Conservation (phyloP, 306 rosid species). For the Quercus variabilis region DNA sequence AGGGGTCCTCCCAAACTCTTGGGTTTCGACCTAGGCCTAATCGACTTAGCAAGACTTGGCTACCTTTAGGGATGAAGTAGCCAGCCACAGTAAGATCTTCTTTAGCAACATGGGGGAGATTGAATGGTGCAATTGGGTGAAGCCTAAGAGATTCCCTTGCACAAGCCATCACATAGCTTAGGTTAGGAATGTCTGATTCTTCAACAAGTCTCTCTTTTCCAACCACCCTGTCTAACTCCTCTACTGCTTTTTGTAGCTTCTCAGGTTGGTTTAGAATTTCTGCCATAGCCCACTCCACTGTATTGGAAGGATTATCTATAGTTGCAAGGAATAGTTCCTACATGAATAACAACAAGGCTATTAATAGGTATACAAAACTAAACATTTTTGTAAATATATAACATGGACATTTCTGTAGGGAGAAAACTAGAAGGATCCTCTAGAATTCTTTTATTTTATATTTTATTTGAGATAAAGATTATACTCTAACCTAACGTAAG, state of each 20-base stretch:
- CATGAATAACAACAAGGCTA: too few species aligned
- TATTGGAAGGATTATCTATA: conserved; percentile 1
- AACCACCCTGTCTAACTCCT: conserved; percentile 38
- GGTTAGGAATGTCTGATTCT: conserved; percentile 41
- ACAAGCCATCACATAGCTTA: conserved; percentile 40
- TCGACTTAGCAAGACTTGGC: conserved; percentile 40
- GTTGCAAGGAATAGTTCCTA: too few species aligned
- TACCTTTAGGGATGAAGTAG: conserved; percentile 46
- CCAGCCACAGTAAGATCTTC: conserved; percentile 17
- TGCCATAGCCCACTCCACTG: conserved; percentile 39
- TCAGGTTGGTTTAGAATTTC: conserved; percentile 41
- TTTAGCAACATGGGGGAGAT: conserved; percentile 32
- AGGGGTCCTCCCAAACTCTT: conserved; percentile 30
- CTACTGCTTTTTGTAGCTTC: conserved; percentile 18
- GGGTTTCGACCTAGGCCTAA: conserved; percentile 28
- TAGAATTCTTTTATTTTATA: too few species aligned
- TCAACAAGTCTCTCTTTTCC: conserved; percentile 32
- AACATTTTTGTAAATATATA: too few species aligned
- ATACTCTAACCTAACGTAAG: too few species aligned
- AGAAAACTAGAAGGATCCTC: too few species aligned
- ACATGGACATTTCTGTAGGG: too few species aligned
- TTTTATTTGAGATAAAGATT: too few species aligned
- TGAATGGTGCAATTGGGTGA: conserved; percentile 42
- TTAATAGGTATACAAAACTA: too few species aligned
- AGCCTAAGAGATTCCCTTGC: conserved; percentile 40